Conservation (phyloP, 345 rosid species). For the Hypericum perforatum region DNA sequence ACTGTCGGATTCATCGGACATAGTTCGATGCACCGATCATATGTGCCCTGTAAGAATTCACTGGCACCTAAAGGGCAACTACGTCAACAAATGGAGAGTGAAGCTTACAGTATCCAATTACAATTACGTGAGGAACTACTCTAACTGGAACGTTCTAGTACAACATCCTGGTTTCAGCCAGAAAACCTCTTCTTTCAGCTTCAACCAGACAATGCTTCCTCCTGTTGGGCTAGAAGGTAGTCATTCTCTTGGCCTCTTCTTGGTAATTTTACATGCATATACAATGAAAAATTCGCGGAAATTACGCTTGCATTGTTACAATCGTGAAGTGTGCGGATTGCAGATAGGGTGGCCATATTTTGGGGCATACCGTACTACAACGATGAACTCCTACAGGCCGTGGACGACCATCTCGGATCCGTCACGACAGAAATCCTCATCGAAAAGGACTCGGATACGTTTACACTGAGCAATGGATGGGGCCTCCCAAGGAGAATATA, state of each 20-base stretch:
- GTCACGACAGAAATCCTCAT: slow-evolving; percentile 40
- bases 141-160: slow-evolving; percentile 46
- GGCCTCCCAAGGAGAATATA: slow-evolving; percentile 47
- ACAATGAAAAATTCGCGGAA: no score
- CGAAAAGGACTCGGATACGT: slow-evolving; percentile 27
- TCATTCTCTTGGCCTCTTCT: no score
- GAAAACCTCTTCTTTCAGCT: slow-evolving; percentile 29
- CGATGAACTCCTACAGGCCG: slow-evolving; percentile 27
- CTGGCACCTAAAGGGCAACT: slow-evolving; percentile 52
- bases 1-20: slow-evolving; percentile 12
- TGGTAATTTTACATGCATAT: no score
- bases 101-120: slow-evolving; percentile 45
- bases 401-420: slow-evolving; percentile 19
- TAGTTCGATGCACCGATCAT: slow-evolving; percentile 46
- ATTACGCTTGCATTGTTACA: no score
- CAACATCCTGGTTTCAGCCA: slow-evolving; percentile 53
- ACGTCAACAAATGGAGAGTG: slow-evolving; percentile 38
- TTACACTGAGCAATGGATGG: slow-evolving; percentile 51
- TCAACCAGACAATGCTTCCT: slow-evolving; percentile 41
- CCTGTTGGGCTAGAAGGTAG: slow-evolving; percentile 35
- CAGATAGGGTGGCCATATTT: slow-evolving; percentile 47
- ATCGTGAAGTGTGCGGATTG: slow-evolving; percentile 4
- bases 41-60: slow-evolving; percentile 48
- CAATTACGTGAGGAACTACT: slow-evolving; percentile 37
- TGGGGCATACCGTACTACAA: slow-evolving; percentile 44